phyloP scores from a whole-genome alignment of 495 filamentous ascomycete genomes.

The Tuber calosporum region DNA sequence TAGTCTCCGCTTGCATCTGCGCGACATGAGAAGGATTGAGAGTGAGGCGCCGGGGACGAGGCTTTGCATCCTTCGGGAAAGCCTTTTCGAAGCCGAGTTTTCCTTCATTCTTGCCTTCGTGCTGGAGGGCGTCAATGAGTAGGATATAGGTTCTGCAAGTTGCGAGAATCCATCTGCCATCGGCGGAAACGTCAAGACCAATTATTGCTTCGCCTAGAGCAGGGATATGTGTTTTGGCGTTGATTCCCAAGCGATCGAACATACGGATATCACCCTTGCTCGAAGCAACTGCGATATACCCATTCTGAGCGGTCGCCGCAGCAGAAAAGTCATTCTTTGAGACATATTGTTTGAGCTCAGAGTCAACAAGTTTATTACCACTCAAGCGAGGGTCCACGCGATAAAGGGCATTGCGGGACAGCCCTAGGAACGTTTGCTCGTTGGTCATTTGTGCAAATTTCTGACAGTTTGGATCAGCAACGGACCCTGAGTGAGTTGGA shows the following conservation, averaged over 20 bases:
- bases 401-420: slow-evolving; percentile 85
- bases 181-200: slow-evolving; percentile 85
- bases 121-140: slow-evolving; percentile 83
- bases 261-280: slow-evolving; percentile 97
- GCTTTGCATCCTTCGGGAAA: slow-evolving; percentile 86
- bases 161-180: slow-evolving; percentile 89
- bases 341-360: slow-evolving; percentile 85
- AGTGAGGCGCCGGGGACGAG: slow-evolving; percentile 82
- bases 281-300: slow-evolving; percentile 90
- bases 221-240: slow-evolving; percentile 93
- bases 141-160: slow-evolving; percentile 93
- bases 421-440: slow-evolving; percentile 88
- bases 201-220: slow-evolving; percentile 93
- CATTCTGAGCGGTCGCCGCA: slow-evolving; percentile 86
- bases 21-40: slow-evolving; percentile 84
- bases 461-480: slow-evolving; percentile 41
- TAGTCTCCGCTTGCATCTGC: slow-evolving; percentile 93
- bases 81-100: slow-evolving; percentile 94
- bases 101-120: slow-evolving; percentile 89
- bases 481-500: not conserved
- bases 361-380: slow-evolving; percentile 87
- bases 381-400: slow-evolving; percentile 86
- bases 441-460: slow-evolving; percentile 98
- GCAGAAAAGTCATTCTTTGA: slow-evolving; percentile 96
- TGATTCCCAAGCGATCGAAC: slow-evolving; percentile 92